phyloP scores from a whole-genome alignment of 768 basidiomycete species.

The Brasilioporus rufonigricans region DNA sequence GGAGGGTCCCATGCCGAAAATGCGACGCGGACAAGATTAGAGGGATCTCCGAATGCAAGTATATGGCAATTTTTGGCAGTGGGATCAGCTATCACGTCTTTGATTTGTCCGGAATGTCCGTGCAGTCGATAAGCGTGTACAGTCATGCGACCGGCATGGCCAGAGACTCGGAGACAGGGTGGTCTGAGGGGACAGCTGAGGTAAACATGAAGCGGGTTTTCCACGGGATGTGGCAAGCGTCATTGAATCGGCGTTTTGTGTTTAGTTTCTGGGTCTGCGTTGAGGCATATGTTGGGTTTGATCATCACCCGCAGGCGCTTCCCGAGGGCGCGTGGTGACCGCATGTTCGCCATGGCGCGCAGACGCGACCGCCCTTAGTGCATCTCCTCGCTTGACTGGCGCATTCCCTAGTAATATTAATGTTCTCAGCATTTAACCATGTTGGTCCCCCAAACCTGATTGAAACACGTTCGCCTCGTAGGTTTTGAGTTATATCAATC shows the following conservation, averaged over 20 bases:
- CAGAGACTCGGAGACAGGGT: conserved; percentile 5
- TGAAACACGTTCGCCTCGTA: background rate
- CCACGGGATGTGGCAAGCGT: conserved; percentile 6
- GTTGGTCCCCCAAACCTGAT: background rate
- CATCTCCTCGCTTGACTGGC: conserved; percentile 15
- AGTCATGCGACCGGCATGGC: conserved; percentile 7
- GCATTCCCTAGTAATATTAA: conserved; percentile 1
- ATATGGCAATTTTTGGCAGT: conserved; percentile 7
- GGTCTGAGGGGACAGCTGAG: conserved; percentile 23
- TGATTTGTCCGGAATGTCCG: conserved; percentile 28
- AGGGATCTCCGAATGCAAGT: conserved; percentile 10
- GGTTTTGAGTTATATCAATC: background rate
- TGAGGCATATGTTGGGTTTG: conserved; percentile 30
- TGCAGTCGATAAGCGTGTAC: conserved; percentile 18
- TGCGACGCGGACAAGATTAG: conserved; percentile 13
- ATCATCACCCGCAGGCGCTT: conserved; percentile 25
- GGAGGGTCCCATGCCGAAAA: conserved; percentile 23
- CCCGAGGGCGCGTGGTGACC: conserved; percentile 31
- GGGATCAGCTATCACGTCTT: conserved; percentile 31
- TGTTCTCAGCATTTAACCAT: conserved; percentile 5
- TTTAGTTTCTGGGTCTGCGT: conserved; percentile 29
- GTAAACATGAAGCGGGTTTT: conserved; percentile 27
- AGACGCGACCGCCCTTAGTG: conserved; percentile 12
- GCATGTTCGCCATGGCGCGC: conserved; percentile 33
- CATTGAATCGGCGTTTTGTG: conserved; percentile 25